phyloP scores from a whole-genome alignment of 495 filamentous ascomycete species.

The Astrocystis sublimbata region DNA sequence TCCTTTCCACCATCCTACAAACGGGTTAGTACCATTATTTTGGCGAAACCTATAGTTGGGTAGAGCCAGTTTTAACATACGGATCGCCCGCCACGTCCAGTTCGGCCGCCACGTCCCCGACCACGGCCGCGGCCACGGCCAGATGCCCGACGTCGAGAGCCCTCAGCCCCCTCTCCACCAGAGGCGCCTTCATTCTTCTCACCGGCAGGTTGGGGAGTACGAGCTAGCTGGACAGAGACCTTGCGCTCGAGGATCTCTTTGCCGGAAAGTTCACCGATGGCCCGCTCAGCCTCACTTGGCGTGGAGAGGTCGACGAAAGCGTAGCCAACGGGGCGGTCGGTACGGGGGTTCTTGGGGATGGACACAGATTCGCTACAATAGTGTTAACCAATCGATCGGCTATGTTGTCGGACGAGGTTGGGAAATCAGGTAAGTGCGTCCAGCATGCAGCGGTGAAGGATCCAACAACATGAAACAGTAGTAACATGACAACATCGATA shows the following conservation, averaged over 20 bases:
- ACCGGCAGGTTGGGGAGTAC: slow-evolving; percentile 86
- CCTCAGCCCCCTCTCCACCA: slow-evolving; percentile 69
- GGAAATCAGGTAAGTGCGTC: neutral
- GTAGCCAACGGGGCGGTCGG: slow-evolving; percentile 95
- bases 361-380: slow-evolving; percentile 84
- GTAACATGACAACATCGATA: neutral
- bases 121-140: slow-evolving; percentile 69
- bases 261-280: slow-evolving; percentile 90
- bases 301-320: slow-evolving; percentile 98
- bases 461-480: neutral
- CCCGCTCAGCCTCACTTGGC: slow-evolving; percentile 88
- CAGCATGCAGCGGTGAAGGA: neutral
- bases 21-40: slow-evolving; percentile 20
- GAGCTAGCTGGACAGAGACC: slow-evolving; percentile 97
- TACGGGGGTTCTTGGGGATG: slow-evolving; percentile 98
- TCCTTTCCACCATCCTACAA: slow-evolving; percentile 52
- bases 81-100: slow-evolving; percentile 70
- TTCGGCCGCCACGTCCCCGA: slow-evolving; percentile 74
- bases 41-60: neutral
- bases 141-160: slow-evolving; percentile 74
- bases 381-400: neutral
- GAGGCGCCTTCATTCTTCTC: slow-evolving; percentile 71
- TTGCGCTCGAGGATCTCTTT: slow-evolving; percentile 97
- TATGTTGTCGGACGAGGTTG: neutral
- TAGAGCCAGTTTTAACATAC: slow-evolving; percentile 54